A percentile compares a stretch with the other conserved stretches of the same genome.
These are phyloP conservation scores for Candida ficus DNA, from an alignment of 805 yeast genomes.

Conservation along the genomic window DNA sequence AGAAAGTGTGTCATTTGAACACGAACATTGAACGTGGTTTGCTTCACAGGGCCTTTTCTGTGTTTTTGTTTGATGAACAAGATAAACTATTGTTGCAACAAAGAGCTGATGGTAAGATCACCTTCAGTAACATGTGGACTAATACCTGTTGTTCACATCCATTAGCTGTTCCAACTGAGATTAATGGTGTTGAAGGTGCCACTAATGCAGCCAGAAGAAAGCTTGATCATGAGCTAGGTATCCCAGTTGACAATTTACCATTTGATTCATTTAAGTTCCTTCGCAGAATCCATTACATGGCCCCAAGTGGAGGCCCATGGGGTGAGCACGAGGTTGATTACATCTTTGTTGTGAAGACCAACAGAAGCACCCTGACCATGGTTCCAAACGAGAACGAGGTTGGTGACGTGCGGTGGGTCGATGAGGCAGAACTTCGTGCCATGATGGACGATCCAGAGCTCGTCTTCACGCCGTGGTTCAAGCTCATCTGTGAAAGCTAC, in stretches of 20 bases:
- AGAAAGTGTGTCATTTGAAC: constrained; percentile 87
- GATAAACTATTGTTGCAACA: constrained; percentile 83
- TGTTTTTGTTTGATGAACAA: constrained; percentile 80
- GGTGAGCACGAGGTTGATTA: constrained; percentile 98
- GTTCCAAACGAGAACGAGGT: constrained; percentile 79
- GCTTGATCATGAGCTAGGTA: constrained; percentile 90
- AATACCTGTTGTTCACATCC: constrained; percentile 99
- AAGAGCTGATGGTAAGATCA: constrained; percentile 93
- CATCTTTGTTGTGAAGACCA: constrained; percentile 58
- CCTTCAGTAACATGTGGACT: constrained; percentile 97
- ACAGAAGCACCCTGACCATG: constrained; percentile 44
- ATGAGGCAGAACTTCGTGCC: constrained; percentile 54
- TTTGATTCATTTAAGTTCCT: constrained; percentile 68
- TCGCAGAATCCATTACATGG: constrained; percentile 92
- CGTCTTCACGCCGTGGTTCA: constrained; percentile 97
- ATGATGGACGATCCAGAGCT: constrained; percentile 71
- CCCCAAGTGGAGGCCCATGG: constrained; percentile 81
- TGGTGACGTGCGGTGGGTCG: constrained; percentile 71
- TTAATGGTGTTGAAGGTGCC: constrained; percentile 68
- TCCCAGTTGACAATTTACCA: constrained; percentile 53
- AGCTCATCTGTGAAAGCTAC: constrained; percentile 86
- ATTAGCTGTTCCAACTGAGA: constrained; percentile 71
- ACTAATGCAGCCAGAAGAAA: constrained; percentile 89
- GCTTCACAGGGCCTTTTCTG: constrained; percentile 93
- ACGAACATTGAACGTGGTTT: constrained; percentile 79